phyloP scores from a whole-genome alignment of 2,329 filamentous ascomycete species.

The Aureobasidium sp. region DNA sequence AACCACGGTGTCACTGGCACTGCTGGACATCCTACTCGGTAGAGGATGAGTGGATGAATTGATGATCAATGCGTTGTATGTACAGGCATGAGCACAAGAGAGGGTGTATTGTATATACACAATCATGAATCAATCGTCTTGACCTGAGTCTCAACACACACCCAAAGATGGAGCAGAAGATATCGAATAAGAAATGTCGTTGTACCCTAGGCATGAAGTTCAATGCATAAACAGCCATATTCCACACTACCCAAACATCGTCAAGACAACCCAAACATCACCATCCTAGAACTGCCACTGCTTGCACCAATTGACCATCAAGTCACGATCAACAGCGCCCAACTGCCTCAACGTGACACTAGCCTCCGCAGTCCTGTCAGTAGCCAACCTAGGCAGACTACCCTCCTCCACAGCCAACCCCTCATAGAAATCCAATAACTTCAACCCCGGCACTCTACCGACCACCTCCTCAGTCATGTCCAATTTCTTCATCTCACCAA shows the following conservation, averaged over 20 bases:
- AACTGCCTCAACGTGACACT: constrained; percentile 28
- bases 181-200: too few species aligned
- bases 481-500: constrained; percentile 19
- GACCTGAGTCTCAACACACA: too few species aligned
- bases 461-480: constrained; percentile 21
- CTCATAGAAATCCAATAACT: constrained; percentile 28
- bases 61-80: not conserved
- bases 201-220: too few species aligned
- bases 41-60: not conserved
- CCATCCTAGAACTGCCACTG: constrained; percentile 22
- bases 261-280: not conserved
- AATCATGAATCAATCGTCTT: too few species aligned
- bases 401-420: constrained; percentile 16
- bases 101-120: too few species aligned
- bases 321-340: constrained; percentile 19
- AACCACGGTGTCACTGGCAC: not conserved
- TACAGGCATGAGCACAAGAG: too few species aligned
- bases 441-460: constrained; percentile 24
- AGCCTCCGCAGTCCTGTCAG: constrained; percentile 22
- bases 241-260: too few species aligned
- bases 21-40: not conserved
- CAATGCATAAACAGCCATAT: too few species aligned
- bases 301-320: constrained; percentile 24
- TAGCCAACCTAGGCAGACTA: constrained; percentile 22
- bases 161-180: too few species aligned